Evolutionary conservation across 495 filamentous ascomycete species (phyloP).

Genomic region (Penicillium crystallinum): DNA sequence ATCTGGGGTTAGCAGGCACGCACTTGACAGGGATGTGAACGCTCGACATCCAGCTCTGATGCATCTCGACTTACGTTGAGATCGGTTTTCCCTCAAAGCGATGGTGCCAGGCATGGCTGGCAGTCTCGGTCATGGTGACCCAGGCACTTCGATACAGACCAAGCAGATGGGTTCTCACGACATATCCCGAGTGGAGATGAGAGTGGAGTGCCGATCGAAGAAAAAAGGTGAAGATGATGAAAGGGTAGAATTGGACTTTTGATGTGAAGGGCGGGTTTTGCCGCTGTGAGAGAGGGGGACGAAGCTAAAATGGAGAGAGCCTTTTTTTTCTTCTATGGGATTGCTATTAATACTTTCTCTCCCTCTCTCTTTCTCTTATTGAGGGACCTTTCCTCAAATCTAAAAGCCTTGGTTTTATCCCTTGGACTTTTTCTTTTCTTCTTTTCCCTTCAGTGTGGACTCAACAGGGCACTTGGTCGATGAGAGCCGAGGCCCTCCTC

Average conservation of each 20-base stretch:
- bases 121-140: conserved; percentile 18
- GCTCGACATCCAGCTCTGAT: background rate
- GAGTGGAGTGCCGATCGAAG: conserved; percentile 8
- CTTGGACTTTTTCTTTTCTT: background rate
- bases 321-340: conserved; percentile 1
- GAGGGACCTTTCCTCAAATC: too few relatives aligned
- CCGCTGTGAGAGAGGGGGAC: conserved; percentile 11
- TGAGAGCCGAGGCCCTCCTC: conserved; percentile 4
- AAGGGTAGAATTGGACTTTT: conserved; percentile 9
- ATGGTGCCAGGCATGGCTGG: conserved; percentile 12
- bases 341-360: conserved; percentile 2
- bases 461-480: background rate
- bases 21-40: background rate
- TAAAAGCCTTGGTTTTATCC: too few relatives aligned
- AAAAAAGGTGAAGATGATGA: background rate
- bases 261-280: conserved; percentile 17
- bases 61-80: conserved; percentile 16
- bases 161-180: conserved; percentile 14
- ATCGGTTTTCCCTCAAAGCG: conserved; percentile 25
- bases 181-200: conserved; percentile 17
- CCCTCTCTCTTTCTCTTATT: background rate
- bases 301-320: background rate
- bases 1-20: background rate
- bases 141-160: conserved; percentile 3
- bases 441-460: background rate